phyloP scores from a whole-genome alignment of 2,329 filamentous ascomycete species.

The Ceratocystis cubensis region DNA sequence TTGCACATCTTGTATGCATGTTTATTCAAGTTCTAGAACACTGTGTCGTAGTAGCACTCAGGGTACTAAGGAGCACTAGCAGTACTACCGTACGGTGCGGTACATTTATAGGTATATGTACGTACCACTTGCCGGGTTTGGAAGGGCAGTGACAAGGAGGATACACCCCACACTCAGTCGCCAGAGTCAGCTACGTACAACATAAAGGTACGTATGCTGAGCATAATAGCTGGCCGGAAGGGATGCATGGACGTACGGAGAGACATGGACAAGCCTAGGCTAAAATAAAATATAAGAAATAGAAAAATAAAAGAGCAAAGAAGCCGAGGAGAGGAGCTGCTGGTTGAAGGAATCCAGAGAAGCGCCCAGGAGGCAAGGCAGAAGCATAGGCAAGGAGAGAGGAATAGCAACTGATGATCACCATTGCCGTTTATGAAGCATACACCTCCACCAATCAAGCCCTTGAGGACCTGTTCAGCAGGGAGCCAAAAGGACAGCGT shows the following conservation, averaged over 20 bases:
- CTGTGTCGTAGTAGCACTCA: not conserved
- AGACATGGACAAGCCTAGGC: not conserved
- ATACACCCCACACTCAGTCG: not conserved
- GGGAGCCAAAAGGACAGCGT: not conserved
- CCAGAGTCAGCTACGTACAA: not conserved
- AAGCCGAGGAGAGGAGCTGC: not conserved
- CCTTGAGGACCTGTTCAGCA: not conserved
- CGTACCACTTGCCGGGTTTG: not conserved
- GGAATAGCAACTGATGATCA: not conserved
- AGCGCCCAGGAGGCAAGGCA: not conserved
- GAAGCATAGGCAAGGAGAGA: not conserved
- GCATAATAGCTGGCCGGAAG: not conserved
- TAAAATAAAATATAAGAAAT: not conserved
- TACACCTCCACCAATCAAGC: not conserved
- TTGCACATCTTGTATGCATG: not conserved
- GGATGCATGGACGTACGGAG: constrained; percentile 1
- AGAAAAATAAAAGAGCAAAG: too few species aligned
- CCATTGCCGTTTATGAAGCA: not conserved
- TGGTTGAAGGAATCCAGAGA: too few species aligned
- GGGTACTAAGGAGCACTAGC: too few species aligned
- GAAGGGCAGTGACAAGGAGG: not conserved
- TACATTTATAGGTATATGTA: not conserved
- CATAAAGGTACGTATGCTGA: not conserved
- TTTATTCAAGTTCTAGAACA: not conserved
- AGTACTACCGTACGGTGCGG: not conserved